Conservation (phyloP, 2,329 filamentous ascomycete genomes). For the Dactylellina sp. region DNA sequence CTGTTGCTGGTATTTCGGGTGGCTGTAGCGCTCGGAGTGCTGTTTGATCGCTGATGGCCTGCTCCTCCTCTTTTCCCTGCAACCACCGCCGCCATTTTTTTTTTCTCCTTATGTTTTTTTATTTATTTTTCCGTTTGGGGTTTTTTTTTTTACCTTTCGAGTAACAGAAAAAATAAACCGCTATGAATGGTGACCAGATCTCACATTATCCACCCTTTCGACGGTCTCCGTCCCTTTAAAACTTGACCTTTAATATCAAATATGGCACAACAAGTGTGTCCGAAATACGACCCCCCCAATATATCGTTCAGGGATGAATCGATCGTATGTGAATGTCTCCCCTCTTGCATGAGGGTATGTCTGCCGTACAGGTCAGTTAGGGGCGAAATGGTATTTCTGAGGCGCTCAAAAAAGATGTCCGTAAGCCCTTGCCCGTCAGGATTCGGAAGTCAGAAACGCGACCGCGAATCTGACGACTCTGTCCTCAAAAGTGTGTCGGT, state of each 20-base stretch:
- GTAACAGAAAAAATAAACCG: constrained; percentile 23
- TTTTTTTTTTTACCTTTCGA: constrained; percentile 29
- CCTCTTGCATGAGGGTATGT: constrained; percentile 15
- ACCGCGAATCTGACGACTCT: constrained; percentile 54
- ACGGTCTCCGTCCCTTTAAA: constrained; percentile 43
- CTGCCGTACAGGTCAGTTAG: constrained; percentile 26
- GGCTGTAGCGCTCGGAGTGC: constrained; percentile 51
- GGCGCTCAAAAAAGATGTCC: constrained; percentile 37
- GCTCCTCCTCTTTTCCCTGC: constrained; percentile 47
- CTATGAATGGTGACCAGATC: constrained; percentile 26
- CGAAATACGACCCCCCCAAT: constrained; percentile 39
- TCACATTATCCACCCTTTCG: constrained; percentile 53
- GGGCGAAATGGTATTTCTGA: constrained; percentile 24
- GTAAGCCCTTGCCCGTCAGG: constrained; percentile 44
- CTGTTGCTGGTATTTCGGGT: constrained; percentile 55
- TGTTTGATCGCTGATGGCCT: constrained; percentile 55
- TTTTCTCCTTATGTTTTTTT: constrained; percentile 18
- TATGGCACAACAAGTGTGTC: constrained; percentile 50
- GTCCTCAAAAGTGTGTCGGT: constrained; percentile 44
- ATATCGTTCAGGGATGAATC: constrained; percentile 45
- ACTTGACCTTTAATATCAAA: constrained; percentile 49
- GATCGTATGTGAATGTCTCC: constrained; percentile 26
- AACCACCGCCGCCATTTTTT: constrained; percentile 53
- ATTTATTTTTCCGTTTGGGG: constrained; percentile 23
- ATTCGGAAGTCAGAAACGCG: constrained; percentile 54